Base-by-base conservation (phyloP, 2,329 filamentous ascomycete species). In the Xylariaceae sp. region DNA sequence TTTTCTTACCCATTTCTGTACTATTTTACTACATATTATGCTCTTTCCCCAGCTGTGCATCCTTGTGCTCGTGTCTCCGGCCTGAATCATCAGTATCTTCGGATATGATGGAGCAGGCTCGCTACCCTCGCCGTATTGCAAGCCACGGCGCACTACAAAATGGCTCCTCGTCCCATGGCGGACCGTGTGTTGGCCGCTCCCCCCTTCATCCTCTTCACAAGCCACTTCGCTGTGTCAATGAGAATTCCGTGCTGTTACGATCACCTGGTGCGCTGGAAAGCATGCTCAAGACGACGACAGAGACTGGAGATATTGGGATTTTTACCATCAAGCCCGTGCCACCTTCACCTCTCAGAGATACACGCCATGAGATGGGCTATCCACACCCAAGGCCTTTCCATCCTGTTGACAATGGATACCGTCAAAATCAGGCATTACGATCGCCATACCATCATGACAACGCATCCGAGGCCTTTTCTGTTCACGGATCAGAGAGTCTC, bases 211-310 rank as follows among this genome's bases (percentile, higher is more conserved):
- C 73, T 47, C 65, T 74, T 39, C 72, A 73, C 54, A 75, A 74
- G 42, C 76, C 78, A 3, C 72, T 80, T 37, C 74, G 75, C 58
- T 75, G 73, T 64, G 72, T 79, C 59, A 75, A 76, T 53, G 75
- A 79, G 57, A 78, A 78, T 57, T 68, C 73, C 35, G 68, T 70
- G 34, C 71, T 80, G 54, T 74, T 80, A 11, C 75, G 73, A 51
- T 80, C 76, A 1, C 81, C 82, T 0, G 82, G 79, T 4, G 81
- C 81, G 1, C 73, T 86, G n/a, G 80, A 85, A 65, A 81, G 82
- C 69, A 86, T 87, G 84, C 75, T 87, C 60, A 87, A 82, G 73
- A 87, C 81, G 2, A 86, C 82, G 1, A 87, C 84, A 0, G 85
- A 87, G 67, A 85, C 83, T 7, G 84, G 84, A n/a, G 83, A 87